Percentiles rank a stretch among this genome's conserved stretches.
Evolutionary conservation across 2,329 filamentous ascomycete species (phyloP).

Genomic region (Fusarium mundagurra): DNA sequence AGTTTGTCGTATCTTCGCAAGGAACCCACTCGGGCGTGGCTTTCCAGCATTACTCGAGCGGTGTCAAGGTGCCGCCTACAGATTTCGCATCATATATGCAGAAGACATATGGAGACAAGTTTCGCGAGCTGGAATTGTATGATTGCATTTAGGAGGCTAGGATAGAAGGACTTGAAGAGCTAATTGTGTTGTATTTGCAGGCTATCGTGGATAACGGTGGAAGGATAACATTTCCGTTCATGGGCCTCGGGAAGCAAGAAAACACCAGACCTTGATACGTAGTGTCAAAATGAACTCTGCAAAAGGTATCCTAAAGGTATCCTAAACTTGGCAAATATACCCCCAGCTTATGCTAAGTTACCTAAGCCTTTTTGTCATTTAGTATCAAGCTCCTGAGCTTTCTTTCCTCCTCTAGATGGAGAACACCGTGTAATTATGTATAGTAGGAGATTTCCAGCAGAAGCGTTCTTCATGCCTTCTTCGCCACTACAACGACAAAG

Average conservation of each 20-base stretch:
- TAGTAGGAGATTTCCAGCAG: no score
- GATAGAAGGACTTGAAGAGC: background rate
- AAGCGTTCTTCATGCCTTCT: background rate
- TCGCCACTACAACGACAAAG: background rate
- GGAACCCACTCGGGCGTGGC: background rate
- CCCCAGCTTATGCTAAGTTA: no score
- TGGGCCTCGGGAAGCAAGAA: no score
- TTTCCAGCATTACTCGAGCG: background rate
- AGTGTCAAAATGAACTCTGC: no score
- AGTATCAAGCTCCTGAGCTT: no score
- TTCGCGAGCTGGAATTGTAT: background rate
- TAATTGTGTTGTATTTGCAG: background rate
- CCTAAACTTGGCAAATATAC: no score
- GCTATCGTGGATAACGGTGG: background rate
- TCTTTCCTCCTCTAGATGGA: no score
- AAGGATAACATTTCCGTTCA: background rate
- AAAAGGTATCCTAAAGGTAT: no score
- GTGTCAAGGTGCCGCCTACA: background rate
- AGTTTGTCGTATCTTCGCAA: background rate
- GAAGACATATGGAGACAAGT: background rate
- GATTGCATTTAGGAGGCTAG: background rate
- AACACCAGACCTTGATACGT: no score
- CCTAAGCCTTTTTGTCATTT: no score
- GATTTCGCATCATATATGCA: background rate
- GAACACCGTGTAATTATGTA: background rate